A percentile compares a stretch with the other conserved stretches of the same genome.
phyloP scores from a whole-genome alignment of 768 basidiomycete species.

The Boletus subparvulus region DNA sequence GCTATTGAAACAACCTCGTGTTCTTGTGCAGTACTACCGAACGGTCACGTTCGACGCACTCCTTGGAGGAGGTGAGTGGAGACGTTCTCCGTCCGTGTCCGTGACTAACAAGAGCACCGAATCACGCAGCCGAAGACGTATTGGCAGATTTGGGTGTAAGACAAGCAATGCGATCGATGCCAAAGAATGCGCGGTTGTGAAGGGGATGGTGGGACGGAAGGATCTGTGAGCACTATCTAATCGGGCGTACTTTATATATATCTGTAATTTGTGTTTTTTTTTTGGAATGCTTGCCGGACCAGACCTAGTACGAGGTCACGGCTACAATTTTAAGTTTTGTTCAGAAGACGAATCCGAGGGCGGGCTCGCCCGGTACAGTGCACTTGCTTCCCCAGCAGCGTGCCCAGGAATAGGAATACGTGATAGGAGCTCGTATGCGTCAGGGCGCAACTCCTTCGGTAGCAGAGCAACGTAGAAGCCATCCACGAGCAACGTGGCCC shows the following conservation, averaged over 20 bases:
- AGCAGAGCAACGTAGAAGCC: conserved; percentile 90
- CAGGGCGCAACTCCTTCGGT: conserved; percentile 69
- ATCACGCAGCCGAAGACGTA: conserved; percentile 62
- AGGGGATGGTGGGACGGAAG: not conserved
- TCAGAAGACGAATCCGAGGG: not conserved
- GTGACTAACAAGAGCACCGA: not conserved
- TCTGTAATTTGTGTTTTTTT: not conserved
- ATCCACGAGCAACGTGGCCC: conserved; percentile 90
- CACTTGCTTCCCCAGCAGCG: conserved; percentile 75
- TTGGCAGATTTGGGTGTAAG: conserved; percentile 78
- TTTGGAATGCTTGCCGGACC: not conserved
- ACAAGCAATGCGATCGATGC: conserved; percentile 76
- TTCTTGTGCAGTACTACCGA: conserved; percentile 29
- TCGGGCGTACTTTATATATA: not conserved
- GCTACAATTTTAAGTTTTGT: not conserved
- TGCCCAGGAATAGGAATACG: conserved; percentile 73
- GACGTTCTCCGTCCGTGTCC: not conserved
- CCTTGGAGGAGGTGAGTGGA: conserved; percentile 58
- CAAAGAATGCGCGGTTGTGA: conserved; percentile 62
- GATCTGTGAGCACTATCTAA: conserved; percentile 1
- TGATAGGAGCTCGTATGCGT: conserved; percentile 68
- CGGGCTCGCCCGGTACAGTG: conserved; percentile 59
- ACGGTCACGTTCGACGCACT: conserved; percentile 43
- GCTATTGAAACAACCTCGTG: conserved; percentile 11
- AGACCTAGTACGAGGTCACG: not conserved